Base-by-base conservation (phyloP, 192 early-diverging fungal species). In the Coemansia sp. region DNA sequence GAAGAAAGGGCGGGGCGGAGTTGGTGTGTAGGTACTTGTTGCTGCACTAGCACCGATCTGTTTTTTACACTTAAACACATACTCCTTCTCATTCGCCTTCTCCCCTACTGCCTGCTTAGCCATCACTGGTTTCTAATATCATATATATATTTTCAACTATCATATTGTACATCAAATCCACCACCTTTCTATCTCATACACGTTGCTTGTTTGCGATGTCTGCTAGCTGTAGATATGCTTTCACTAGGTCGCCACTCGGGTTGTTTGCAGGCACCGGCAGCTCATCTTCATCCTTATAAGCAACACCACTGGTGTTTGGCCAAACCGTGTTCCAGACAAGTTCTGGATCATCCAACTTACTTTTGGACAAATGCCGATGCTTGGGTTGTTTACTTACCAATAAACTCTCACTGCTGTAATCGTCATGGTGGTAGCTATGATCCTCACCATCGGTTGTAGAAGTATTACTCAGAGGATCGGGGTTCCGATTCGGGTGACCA, bases 141-240 rank as follows among this genome's bases (percentile, higher is more conserved):
- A n/a, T n/a, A 25, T 25, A 25, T 25, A 25, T 25, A 54, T 25
- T 20, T 20, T 25, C 22, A 7, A 22, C 1, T 25, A 44, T 16
- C 12, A 44, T 13, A 25, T 38, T 50, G 11, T 49, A 40, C 10
- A 61, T 19, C 10, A 45, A 12, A 38, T 11, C 25, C 2, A 39
- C 25, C 57, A 39, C 20, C 50, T 53, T 53, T 43, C 41, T 19
- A 39, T 19, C 17, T 43, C 42, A 65, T 55, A 16, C 50, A 42
- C 16, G 54, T 48, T 49, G n/a, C 25, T 48, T 43, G 2, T 17
- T 61, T 19, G 65, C 37, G 20, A 67, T 55, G 25, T 63, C 61
- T 40, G 57, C 57, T 16, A 59, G 57, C 57, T 63, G 55, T 25
- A 79, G 38, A 44, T 79, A 79, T 10, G 77, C 77, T 13, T 67